Evolutionary conservation across 768 basidiomycete species (phyloP).

Genomic region (Rhodotorula graminis): DNA sequence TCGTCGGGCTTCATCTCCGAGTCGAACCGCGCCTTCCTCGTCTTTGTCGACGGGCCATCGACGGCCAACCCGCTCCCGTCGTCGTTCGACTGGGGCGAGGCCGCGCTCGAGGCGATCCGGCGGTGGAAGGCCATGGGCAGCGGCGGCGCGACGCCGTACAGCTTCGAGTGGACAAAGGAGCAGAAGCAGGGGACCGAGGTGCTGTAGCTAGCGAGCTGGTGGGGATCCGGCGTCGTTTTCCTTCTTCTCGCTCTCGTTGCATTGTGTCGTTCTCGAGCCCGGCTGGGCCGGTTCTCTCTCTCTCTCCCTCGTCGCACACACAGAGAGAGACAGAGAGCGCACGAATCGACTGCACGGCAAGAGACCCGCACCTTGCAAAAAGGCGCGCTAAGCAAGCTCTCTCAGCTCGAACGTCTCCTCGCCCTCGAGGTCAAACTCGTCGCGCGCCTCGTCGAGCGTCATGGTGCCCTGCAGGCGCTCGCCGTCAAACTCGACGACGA

Average conservation of each 20-base stretch:
- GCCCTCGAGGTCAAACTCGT: slow-evolving; percentile 29
- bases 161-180: slow-evolving; percentile 20
- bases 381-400: not conserved
- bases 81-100: slow-evolving; percentile 70
- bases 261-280: too few relatives aligned
- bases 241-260: not conserved
- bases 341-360: too few relatives aligned
- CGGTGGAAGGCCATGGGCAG: slow-evolving; percentile 51
- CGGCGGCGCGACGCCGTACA: slow-evolving; percentile 24
- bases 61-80: not conserved
- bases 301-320: too few relatives aligned
- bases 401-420: slow-evolving; percentile 34
- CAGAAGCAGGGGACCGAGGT: slow-evolving; percentile 40
- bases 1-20: slow-evolving; percentile 56
- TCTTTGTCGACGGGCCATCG: slow-evolving; percentile 63
- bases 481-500: slow-evolving; percentile 31
- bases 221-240: too few relatives aligned
- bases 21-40: slow-evolving; percentile 59
- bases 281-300: too few relatives aligned
- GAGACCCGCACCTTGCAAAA: too few relatives aligned
- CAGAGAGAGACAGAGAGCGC: too few relatives aligned
- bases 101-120: slow-evolving; percentile 61
- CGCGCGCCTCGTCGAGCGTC: slow-evolving; percentile 17
- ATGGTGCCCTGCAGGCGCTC: slow-evolving; percentile 6
- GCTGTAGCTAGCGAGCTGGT: too few relatives aligned